phyloP scores from a whole-genome alignment of 371 early-diverging fungal genomes.

The Choanephora cucurbitarum region DNA sequence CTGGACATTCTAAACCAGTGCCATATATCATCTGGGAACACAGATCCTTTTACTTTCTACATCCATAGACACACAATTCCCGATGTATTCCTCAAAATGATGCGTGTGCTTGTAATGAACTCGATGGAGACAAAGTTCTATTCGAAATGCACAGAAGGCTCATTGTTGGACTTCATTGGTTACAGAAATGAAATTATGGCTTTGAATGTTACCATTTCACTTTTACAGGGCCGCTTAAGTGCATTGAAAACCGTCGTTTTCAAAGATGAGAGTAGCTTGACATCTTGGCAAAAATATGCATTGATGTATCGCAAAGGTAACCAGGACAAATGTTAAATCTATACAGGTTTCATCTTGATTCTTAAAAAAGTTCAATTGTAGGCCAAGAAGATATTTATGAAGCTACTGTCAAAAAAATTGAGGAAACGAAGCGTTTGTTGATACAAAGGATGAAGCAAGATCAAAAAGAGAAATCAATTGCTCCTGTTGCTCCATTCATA shows the following conservation, averaged over 20 bases:
- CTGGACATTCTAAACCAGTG: constrained; percentile 41
- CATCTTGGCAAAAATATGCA: constrained; percentile 44
- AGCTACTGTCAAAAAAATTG: constrained; percentile 23
- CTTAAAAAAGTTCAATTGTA: constrained; percentile 1
- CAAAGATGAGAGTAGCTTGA: constrained; percentile 14
- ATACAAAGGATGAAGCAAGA: constrained; percentile 32
- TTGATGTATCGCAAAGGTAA: constrained; percentile 55
- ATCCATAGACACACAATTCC: constrained; percentile 51
- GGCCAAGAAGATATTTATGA: constrained; percentile 35
- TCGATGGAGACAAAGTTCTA: constrained; percentile 40
- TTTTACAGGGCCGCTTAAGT: constrained; percentile 35
- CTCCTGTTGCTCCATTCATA: constrained; percentile 34
- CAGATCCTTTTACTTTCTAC: constrained; percentile 42
- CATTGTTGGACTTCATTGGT: constrained; percentile 42
- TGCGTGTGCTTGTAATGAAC: constrained; percentile 70
- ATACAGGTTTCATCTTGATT: too few relatives aligned
- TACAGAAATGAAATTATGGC: constrained; percentile 58
- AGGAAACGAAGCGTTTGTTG: constrained; percentile 22
- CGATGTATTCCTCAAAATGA: constrained; percentile 42
- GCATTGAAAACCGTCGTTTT: constrained; percentile 24
- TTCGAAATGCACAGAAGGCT: constrained; percentile 15
- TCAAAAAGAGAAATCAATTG: constrained; percentile 14
- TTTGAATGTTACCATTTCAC: constrained; percentile 35
- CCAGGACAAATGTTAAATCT: constrained; percentile 6
- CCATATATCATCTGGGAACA: constrained; percentile 33